These are phyloP conservation scores for Ophiostoma fasciatum DNA, from an alignment of 2,329 filamentous ascomycete genomes.

Conservation along the genomic window DNA sequence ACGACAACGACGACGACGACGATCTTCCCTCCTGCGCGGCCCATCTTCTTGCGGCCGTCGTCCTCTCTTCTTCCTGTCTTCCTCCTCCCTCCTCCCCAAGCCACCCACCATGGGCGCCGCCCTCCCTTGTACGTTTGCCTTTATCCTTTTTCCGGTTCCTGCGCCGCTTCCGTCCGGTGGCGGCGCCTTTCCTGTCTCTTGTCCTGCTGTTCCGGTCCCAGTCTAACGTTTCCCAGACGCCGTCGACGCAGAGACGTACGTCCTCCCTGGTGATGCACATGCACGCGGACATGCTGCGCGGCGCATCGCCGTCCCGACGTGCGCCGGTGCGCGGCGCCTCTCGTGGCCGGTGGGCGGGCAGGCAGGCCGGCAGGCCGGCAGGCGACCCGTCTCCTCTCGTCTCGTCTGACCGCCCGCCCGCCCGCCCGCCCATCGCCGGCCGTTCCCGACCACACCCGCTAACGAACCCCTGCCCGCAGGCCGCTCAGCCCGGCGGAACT, in stretches of 20 bases:
- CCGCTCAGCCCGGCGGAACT: conserved; percentile 86
- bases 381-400: not conserved
- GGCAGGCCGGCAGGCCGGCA: too few relatives aligned
- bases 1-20: not conserved
- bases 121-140: conserved; percentile 9
- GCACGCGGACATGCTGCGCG: too few relatives aligned
- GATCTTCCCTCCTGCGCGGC: not conserved
- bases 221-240: too few relatives aligned
- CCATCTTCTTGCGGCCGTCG: too few relatives aligned
- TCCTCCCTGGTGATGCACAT: too few relatives aligned
- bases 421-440: not conserved
- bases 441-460: not conserved
- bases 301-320: too few relatives aligned
- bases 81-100: not conserved
- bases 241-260: conserved; percentile 87
- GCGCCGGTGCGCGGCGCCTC: too few relatives aligned
- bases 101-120: conserved; percentile 9
- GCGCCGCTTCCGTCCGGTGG: too few relatives aligned
- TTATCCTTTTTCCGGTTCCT: not conserved
- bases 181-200: not conserved
- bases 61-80: not conserved
- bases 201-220: not conserved
- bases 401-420: not conserved
- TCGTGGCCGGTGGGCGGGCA: too few relatives aligned
- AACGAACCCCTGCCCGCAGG: conserved; percentile 26